Evolutionary conservation across 2,329 filamentous ascomycete species (phyloP), one percentile per base, ranked within the genome.

Genomic region (Chaetomiaceae sp.): DNA sequence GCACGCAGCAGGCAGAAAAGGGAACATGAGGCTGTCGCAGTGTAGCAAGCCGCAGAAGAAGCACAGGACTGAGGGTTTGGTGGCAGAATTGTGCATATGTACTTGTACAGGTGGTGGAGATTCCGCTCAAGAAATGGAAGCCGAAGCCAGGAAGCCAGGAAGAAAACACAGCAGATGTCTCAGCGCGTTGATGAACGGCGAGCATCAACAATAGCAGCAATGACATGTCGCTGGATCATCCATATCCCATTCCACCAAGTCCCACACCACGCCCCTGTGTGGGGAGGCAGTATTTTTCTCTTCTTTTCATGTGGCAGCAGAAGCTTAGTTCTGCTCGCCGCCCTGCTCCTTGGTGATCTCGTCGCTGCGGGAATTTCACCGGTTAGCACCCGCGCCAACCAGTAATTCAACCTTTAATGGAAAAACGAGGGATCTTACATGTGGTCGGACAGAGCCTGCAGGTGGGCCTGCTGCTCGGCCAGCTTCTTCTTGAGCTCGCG

Each of bases 371-470:
- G 27, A 36, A 44, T 55, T 31, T 51, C 4, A 31, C 7, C 14
- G 15, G 11, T 49, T 31, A 47, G 29, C 11, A 23, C 51, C 3
- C 11, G 15, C n/a, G n/a, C n/a, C n/a, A n/a, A n/a, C n/a, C n/a
- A n/a, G n/a, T n/a, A n/a, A n/a, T n/a, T n/a, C n/a, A n/a, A n/a
- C n/a, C n/a, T n/a, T n/a, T n/a, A 14, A n/a, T 11, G n/a, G 15
- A 25, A 11, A 20, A 1, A 40, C 11, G 7, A 5, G 8, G 14
- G 9, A 20, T 74, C 86, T 68, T 75, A 94, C 89, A 96, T 91
- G 80, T 95, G 88, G 67, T 87, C 81, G 66, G 90, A 85, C 59
- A 96, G 83, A 70, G 91, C 86, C 68, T 92, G 79, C 61, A 96
- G 83, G 76, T 95, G 89, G 63, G 84, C 75, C 71, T 89, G 83